phyloP scores from a whole-genome alignment of 2,329 filamentous ascomycete genomes.

The Neofusicoccum kwambonambiense region DNA sequence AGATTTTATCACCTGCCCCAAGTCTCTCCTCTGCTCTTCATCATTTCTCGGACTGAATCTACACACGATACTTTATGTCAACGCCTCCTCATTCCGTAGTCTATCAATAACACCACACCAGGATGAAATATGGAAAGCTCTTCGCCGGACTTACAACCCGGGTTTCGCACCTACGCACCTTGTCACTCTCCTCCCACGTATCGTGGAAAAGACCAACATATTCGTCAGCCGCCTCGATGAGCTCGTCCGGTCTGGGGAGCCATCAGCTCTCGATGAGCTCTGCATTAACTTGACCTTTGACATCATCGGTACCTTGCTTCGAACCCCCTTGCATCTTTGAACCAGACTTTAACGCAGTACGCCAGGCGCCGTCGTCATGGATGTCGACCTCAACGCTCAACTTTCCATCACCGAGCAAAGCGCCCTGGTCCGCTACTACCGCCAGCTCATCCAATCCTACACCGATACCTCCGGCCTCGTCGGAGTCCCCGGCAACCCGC shows the following conservation, averaged over 20 bases:
- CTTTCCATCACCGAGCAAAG: background rate
- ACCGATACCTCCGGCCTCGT: background rate
- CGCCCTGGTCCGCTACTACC: constrained; percentile 15
- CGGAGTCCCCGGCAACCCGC: background rate
- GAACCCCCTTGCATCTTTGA: background rate
- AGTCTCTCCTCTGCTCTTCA: no score
- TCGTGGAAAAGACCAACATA: constrained; percentile 26
- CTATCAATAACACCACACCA: background rate
- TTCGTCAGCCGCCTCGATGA: constrained; percentile 20
- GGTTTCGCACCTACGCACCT: constrained; percentile 26
- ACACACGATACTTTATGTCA: no score
- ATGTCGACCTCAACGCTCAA: constrained; percentile 9
- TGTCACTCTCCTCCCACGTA: constrained; percentile 22
- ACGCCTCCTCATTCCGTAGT: no score
- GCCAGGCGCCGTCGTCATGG: constrained; percentile 8
- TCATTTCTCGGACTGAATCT: no score
- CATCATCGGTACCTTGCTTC: constrained; percentile 2
- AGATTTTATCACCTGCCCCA: no score
- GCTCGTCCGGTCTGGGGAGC: background rate
- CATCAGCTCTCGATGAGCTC: background rate
- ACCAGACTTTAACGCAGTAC: background rate
- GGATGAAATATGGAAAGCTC: constrained; percentile 21
- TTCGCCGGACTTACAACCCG: constrained; percentile 23
- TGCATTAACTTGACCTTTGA: constrained; percentile 16
- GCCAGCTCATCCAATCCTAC: constrained; percentile 17